These are phyloP conservation scores for Eucalyptus curtisii DNA, from an alignment of 345 rosid genomes.

Conservation along the genomic window DNA sequence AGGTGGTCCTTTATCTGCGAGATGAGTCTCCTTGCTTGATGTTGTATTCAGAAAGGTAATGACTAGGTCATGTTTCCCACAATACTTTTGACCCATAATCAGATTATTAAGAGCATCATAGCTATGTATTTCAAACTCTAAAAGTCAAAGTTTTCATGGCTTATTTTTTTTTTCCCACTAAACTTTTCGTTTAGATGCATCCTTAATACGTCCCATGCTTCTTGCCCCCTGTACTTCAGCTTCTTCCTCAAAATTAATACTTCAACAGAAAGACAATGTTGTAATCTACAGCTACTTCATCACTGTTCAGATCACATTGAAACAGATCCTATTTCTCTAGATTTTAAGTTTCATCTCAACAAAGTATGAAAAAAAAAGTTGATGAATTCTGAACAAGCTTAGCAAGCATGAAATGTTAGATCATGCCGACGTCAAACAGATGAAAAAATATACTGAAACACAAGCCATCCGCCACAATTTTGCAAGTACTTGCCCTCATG, in stretches of 20 bases:
- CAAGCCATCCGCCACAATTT: not conserved
- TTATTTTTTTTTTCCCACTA: not conserved
- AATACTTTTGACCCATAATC: not conserved
- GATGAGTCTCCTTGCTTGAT: not conserved
- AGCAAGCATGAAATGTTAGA: not conserved
- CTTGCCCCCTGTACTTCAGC: not conserved
- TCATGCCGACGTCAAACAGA: accelerated
- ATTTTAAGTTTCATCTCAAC: not conserved
- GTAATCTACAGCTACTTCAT: not conserved
- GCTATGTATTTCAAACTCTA: not conserved
- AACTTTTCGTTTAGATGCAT: not conserved
- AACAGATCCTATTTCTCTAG: not conserved
- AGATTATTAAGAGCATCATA: not conserved
- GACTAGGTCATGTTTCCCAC: not conserved
- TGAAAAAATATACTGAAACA: not conserved
- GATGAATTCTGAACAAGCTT: not conserved
- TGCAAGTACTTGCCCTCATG: not conserved
- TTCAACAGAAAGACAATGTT: not conserved
- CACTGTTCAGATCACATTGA: not conserved
- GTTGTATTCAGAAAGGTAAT: not conserved
- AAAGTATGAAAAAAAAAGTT: not conserved
- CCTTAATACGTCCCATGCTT: not conserved
- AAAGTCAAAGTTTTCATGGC: not conserved
- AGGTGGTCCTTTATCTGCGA: not conserved
- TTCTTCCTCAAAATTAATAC: not conserved